These are phyloP conservation scores for Calycina marina DNA, from an alignment of 2,329 filamentous ascomycete species.

Conservation along the genomic window DNA sequence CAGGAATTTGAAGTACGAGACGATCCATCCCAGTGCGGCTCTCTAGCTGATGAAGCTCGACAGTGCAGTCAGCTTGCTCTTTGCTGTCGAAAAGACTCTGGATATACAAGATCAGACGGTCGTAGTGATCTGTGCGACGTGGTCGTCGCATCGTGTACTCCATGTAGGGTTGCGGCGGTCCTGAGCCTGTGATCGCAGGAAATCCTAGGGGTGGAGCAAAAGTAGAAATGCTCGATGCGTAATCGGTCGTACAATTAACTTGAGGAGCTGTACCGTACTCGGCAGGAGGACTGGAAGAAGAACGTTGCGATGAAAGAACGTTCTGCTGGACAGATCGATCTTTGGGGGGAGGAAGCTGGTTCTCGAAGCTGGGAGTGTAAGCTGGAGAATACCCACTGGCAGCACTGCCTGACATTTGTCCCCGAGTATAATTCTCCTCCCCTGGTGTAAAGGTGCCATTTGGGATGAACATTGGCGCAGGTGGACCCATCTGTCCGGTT, in stretches of 20 bases:
- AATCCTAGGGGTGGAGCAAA: too few species aligned
- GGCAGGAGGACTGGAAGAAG: slow-evolving; percentile 24
- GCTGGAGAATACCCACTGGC: slow-evolving; percentile 23
- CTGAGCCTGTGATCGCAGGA: too few species aligned
- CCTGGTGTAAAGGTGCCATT: slow-evolving; percentile 15
- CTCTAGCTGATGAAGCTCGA: slow-evolving; percentile 32
- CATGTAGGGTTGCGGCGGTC: too few species aligned
- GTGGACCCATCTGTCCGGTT: too few species aligned
- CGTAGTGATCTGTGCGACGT: slow-evolving; percentile 19
- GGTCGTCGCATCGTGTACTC: slow-evolving; percentile 9
- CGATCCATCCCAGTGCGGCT: slow-evolving; percentile 26
- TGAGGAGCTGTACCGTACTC: too few species aligned
- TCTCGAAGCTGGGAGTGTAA: slow-evolving; percentile 17
- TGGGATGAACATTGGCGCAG: too few species aligned
- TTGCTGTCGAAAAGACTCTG: slow-evolving; percentile 26
- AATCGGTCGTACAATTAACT: too few species aligned
- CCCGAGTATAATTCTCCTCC: slow-evolving; percentile 15
- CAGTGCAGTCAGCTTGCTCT: slow-evolving; percentile 30
- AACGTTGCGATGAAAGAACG: slow-evolving; percentile 46
- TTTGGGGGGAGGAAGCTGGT: slow-evolving; percentile 22
- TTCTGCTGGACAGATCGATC: slow-evolving; percentile 44
- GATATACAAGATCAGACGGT: slow-evolving; percentile 27
- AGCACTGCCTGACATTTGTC: slow-evolving; percentile 20
- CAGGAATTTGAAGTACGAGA: slow-evolving; percentile 27
- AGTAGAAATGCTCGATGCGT: too few species aligned